phyloP scores from a whole-genome alignment of 2,329 filamentous ascomycete species.

The Cladosporium austrohemisphaericum region DNA sequence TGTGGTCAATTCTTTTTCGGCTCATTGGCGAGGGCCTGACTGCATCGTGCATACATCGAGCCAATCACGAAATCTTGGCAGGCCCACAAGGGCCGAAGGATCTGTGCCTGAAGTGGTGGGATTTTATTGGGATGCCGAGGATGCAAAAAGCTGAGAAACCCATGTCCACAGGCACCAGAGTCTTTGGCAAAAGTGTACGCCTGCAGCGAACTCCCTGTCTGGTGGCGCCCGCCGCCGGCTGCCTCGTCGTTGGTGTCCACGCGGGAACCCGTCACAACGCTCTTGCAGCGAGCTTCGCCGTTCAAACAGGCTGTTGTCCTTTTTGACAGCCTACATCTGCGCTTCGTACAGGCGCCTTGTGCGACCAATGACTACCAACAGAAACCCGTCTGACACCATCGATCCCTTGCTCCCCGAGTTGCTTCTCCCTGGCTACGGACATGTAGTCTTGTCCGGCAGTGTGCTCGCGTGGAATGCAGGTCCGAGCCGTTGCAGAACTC shows the following conservation, averaged over 20 bases:
- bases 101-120: constrained; percentile 1
- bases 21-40: constrained; percentile 1
- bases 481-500: constrained; percentile 11
- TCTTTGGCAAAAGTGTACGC: constrained; percentile 9
- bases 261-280: constrained; percentile 9
- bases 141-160: constrained; percentile 1
- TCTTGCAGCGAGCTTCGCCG: constrained; percentile 14
- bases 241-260: constrained; percentile 4
- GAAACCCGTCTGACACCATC: too few species aligned
- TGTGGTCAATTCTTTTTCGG: constrained; percentile 1
- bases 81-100: constrained; percentile 6
- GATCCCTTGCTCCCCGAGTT: not conserved
- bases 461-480: constrained; percentile 10
- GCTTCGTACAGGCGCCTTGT: constrained; percentile 15
- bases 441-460: constrained; percentile 4
- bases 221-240: constrained; percentile 5
- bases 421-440: not conserved
- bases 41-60: constrained; percentile 1
- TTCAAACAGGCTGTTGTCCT: constrained; percentile 11
- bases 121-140: not conserved
- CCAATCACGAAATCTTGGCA: constrained; percentile 3
- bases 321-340: constrained; percentile 12
- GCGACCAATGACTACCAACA: constrained; percentile 9
- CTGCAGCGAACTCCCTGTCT: constrained; percentile 7
- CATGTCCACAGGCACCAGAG: not conserved